Evolutionary conservation across 129 eudicot species (phyloP).

Genomic region (Centaurea solstitialis): DNA sequence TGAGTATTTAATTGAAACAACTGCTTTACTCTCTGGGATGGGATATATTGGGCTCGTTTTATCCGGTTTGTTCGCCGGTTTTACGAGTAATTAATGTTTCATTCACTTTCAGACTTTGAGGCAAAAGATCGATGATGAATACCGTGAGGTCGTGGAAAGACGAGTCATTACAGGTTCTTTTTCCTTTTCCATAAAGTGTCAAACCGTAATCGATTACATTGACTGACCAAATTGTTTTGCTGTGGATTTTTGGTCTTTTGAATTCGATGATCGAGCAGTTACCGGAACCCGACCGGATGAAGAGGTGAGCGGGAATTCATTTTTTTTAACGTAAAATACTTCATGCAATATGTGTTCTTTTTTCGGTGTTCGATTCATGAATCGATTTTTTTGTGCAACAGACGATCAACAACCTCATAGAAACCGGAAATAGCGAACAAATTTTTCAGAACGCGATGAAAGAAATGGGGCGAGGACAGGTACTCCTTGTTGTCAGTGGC

Average conservation of each 20-base stretch:
- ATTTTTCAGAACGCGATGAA: slow-evolving; percentile 91
- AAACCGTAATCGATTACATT: not conserved
- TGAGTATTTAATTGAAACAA: not conserved
- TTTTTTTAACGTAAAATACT: not conserved
- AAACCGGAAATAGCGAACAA: slow-evolving; percentile 96
- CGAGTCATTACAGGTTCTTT: slow-evolving; percentile 94
- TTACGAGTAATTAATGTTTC: not conserved
- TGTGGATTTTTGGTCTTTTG: not conserved
- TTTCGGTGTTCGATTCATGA: not conserved
- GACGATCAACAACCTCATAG: slow-evolving; percentile 90
- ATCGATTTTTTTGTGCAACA: slow-evolving; percentile 20
- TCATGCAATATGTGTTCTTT: not conserved
- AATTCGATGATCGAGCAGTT: slow-evolving; percentile 44
- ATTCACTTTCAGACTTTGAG: slow-evolving; percentile 57
- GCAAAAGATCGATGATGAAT: slow-evolving; percentile 87
- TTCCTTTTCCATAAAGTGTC: no score
- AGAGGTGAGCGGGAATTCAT: slow-evolving; percentile 55
- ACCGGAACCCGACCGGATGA: slow-evolving; percentile 88
- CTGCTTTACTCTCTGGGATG: not conserved
- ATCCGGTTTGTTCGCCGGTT: not conserved
- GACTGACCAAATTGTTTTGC: not conserved
- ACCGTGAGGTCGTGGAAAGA: slow-evolving; percentile 97
- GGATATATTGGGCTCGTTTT: not conserved
- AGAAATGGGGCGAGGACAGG: slow-evolving; percentile 92
- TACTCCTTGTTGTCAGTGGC: slow-evolving; percentile 4